phyloP scores from a whole-genome alignment of 495 filamentous ascomycete genomes.

The Xylaria sp. region DNA sequence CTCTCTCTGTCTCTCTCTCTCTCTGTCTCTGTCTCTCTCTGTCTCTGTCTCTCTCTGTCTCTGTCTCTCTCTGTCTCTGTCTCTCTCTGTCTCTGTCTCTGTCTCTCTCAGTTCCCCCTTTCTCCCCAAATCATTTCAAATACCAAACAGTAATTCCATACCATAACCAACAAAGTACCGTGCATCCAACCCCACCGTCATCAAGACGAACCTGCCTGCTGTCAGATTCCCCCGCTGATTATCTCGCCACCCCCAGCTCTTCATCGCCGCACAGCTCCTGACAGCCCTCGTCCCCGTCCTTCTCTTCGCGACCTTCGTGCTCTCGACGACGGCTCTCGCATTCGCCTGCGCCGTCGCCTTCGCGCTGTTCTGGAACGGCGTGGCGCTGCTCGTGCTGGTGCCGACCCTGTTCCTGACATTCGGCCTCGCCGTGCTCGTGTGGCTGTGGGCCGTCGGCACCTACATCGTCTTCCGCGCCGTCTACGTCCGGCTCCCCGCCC shows the following conservation, averaged over 20 bases:
- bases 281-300: slow-evolving; percentile 65
- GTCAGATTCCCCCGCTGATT: slow-evolving; percentile 14
- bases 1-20: neutral
- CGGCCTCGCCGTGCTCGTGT: slow-evolving; percentile 61
- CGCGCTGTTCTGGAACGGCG: slow-evolving; percentile 65
- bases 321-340: slow-evolving; percentile 62
- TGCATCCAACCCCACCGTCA: neutral
- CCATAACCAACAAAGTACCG: neutral
- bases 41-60: neutral
- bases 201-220: neutral
- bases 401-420: slow-evolving; percentile 68
- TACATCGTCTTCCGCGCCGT: slow-evolving; percentile 63
- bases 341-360: slow-evolving; percentile 63
- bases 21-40: neutral
- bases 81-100: neutral
- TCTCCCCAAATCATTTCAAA: too few relatives aligned
- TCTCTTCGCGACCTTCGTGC: slow-evolving; percentile 66
- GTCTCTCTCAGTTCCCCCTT: neutral
- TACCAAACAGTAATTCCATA: neutral
- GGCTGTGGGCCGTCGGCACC: slow-evolving; percentile 66
- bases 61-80: neutral
- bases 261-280: slow-evolving; percentile 62
- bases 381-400: slow-evolving; percentile 68
- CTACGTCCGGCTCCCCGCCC: slow-evolving; percentile 41
- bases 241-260: slow-evolving; percentile 42